Conservation (phyloP, 23 red algal species). For the Agarophyton chilense region DNA sequence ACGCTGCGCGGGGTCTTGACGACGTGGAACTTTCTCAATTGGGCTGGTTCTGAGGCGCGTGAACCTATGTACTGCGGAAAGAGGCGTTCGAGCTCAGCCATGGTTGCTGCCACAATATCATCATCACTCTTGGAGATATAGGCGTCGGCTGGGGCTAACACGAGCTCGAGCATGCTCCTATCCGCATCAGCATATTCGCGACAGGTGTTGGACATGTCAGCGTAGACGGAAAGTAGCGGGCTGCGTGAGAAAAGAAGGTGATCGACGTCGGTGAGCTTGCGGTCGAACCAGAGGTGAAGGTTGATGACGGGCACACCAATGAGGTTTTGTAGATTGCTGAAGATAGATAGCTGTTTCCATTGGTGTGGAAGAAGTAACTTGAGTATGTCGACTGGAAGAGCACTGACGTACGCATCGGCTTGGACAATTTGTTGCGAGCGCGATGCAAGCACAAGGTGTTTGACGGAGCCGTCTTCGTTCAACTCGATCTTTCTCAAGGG, state of each 20-base stretch:
- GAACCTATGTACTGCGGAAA: conserved; percentile 92
- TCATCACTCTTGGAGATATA: conserved; percentile 89
- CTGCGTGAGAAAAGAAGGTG: conserved; percentile 97
- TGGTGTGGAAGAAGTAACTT: conserved; percentile 77
- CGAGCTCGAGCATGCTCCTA: conserved; percentile 88
- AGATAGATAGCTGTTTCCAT: conserved; percentile 67
- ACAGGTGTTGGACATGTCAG: conserved; percentile 99
- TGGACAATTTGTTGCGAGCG: conserved; percentile 32
- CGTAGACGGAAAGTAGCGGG: conserved; percentile 93
- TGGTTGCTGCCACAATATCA: conserved; percentile 82
- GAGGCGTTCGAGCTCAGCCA: conserved; percentile 87
- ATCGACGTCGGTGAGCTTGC: conserved; percentile 95
- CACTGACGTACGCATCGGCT: conserved; percentile 94
- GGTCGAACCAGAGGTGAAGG: conserved; percentile 96
- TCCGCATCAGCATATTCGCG: conserved; percentile 85
- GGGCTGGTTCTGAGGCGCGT: conserved; percentile 60
- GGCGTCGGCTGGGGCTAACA: conserved; percentile 86
- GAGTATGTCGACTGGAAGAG: conserved; percentile 95
- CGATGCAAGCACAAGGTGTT: conserved; percentile 46
- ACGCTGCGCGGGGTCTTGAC: conserved; percentile 96
- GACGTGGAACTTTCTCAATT: conserved; percentile 86
- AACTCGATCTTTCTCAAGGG: conserved; percentile 73
- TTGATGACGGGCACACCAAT: conserved; percentile 98
- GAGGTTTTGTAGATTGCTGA: conserved; percentile 66
- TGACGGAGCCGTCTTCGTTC: conserved; percentile 63